Percentiles rank a stretch among this genome's conserved stretches.
phyloP scores from a whole-genome alignment of 2,329 filamentous ascomycete genomes.

The Bipolaris bicolor region DNA sequence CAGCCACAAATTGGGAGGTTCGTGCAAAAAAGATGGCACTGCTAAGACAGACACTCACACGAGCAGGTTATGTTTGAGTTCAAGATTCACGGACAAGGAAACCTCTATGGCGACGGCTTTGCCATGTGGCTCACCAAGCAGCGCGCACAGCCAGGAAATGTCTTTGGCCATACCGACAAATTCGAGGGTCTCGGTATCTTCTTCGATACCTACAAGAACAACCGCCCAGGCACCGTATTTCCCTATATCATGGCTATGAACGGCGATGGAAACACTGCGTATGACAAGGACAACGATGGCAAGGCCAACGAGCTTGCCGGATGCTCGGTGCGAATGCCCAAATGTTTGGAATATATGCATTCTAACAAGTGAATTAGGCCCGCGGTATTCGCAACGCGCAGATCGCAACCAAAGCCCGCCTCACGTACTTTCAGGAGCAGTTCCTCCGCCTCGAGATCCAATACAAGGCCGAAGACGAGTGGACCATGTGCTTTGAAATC shows the following conservation, averaged over 20 bases:
- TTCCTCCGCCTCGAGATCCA: constrained; percentile 87
- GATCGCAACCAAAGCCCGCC: constrained; percentile 78
- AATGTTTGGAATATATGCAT: background rate
- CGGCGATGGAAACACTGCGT: constrained; percentile 85
- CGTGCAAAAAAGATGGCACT: constrained; percentile 3
- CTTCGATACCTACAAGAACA: constrained; percentile 99
- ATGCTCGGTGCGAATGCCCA: constrained; percentile 69
- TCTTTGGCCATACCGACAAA: constrained; percentile 85
- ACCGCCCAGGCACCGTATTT: constrained; percentile 92
- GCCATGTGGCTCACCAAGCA: constrained; percentile 98
- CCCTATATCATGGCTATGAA: constrained; percentile 99
- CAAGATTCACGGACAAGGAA: constrained; percentile 86
- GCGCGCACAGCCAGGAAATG: constrained; percentile 76
- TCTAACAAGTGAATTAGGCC: constrained; percentile 57
- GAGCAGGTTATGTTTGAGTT: constrained; percentile 86
- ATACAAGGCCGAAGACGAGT: constrained; percentile 89
- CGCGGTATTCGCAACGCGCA: constrained; percentile 80
- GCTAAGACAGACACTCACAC: constrained; percentile 31
- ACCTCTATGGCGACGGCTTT: constrained; percentile 93
- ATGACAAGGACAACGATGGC: constrained; percentile 94
- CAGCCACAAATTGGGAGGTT: constrained; percentile 96
- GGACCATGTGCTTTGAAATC: constrained; percentile 86
- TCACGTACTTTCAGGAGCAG: constrained; percentile 98
- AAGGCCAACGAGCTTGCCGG: constrained; percentile 92
- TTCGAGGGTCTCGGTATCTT: constrained; percentile 96